Base-by-base conservation (phyloP, 345 rosid species). In the Raphanus sativus region DNA sequence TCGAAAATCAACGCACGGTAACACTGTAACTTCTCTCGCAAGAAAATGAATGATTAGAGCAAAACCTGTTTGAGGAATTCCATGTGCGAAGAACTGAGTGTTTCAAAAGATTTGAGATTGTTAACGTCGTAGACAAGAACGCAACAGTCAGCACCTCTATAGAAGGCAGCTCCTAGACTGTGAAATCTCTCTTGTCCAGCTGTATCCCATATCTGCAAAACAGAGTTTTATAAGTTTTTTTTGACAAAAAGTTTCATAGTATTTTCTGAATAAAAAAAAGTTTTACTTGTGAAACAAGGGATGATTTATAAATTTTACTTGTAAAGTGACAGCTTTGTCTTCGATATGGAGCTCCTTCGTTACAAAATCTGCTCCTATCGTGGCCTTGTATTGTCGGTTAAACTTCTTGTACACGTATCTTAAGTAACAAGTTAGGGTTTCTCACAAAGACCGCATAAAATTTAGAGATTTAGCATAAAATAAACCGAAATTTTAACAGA, bases 111-210 rank as follows among this genome's bases (percentile, higher is more conserved):
- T 72, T 77, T 90, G 11, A 32, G 65, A 2, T 84, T 71, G 60
- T 90, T 94, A 6, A 94, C 97, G 48, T 92, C 97, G 59, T 84
- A 90, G 2, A 85, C 89, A 52, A 94, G 85, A 67, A 88, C 93
- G 55, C 97, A 90, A 71, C 97, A 94, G 77, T 94, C 98, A 29
- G 97, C 90, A 3, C 97, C 98, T 80, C 98, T 87, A 52, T 90
- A 94, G 74, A 94, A 92, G 1, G 97, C 95, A 0, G 97, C 71
- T 4, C 97, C 95, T 10, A 90, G 86, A 77, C 97, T 90, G 55
- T 92, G 95, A 81, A 94, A 94, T 69, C 97, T 87, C 74, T 94
- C 98, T 75, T 94, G 97, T 65, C 98, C 98, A 4, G 98, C 98
- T 4, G 97, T 92, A 83, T 94, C 97, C 98, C 98, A 94, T 65